These are phyloP conservation scores for Beauveria varroae DNA, from an alignment of 2,329 filamentous ascomycete genomes.

Conservation along the genomic window DNA sequence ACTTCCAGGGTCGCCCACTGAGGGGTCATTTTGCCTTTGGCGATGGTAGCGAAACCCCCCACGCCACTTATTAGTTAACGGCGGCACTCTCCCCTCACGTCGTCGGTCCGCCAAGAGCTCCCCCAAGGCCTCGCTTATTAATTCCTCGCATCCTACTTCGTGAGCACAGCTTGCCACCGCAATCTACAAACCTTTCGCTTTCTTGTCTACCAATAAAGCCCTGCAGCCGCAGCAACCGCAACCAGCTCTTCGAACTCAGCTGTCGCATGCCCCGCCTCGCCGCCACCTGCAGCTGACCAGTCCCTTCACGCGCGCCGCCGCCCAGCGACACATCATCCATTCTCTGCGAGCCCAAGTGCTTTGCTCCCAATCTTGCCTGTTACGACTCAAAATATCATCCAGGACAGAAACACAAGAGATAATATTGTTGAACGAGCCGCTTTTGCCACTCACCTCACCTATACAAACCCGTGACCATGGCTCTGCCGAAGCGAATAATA, in stretches of 20 bases:
- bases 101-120: background rate
- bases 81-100: background rate
- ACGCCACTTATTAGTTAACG: background rate
- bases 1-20: background rate
- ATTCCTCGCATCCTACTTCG: background rate
- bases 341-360: background rate
- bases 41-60: background rate
- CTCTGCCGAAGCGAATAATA: slow-evolving; percentile 90
- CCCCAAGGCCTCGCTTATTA: background rate
- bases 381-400: background rate
- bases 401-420: background rate
- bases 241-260: background rate
- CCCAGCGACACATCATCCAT: background rate
- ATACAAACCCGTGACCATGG: slow-evolving; percentile 37
- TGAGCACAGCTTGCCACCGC: too few relatives aligned
- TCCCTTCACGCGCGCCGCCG: background rate
- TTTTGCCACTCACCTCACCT: too few relatives aligned
- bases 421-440: background rate
- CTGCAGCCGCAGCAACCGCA: too few relatives aligned
- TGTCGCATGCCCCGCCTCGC: slow-evolving; percentile 8
- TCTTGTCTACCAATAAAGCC: too few relatives aligned
- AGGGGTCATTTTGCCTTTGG: background rate
- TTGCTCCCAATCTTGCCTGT: background rate
- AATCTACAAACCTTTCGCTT: too few relatives aligned
- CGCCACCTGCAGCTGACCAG: slow-evolving; percentile 6